Percentiles rank a stretch among this genome's conserved stretches.
phyloP scores from a whole-genome alignment of 1,284 basidiomycete genomes.

The Ustilago shanxiensis region DNA sequence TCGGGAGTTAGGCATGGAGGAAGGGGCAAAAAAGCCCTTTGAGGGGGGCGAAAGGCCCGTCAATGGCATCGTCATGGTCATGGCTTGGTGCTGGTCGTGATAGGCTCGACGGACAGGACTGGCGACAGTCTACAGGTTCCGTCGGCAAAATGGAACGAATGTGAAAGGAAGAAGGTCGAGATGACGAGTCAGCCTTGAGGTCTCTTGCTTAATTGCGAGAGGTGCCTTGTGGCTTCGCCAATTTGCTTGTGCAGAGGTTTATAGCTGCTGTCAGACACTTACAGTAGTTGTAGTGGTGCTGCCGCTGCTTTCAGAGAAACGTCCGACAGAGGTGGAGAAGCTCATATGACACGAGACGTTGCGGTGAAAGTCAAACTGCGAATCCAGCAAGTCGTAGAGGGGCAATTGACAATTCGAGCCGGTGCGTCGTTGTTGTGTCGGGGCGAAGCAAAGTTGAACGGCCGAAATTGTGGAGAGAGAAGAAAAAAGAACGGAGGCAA shows the following conservation, averaged over 20 bases:
- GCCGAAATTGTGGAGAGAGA: background rate
- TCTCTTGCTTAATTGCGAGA: background rate
- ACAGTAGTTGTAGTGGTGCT: conserved; percentile 41
- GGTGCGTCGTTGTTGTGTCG: background rate
- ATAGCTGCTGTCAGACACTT: conserved; percentile 14
- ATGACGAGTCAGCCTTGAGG: conserved; percentile 12
- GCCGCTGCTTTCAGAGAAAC: conserved; percentile 34
- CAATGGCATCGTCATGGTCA: conserved; percentile 52
- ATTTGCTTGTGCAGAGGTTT: background rate
- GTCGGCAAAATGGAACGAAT: conserved; percentile 14
- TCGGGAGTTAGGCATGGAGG: conserved; percentile 42
- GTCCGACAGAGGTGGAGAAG: conserved; percentile 36
- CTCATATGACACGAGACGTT: conserved; percentile 22
- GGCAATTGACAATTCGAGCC: background rate
- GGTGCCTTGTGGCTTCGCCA: background rate
- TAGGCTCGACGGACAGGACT: conserved; percentile 38
- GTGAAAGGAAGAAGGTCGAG: too few species aligned
- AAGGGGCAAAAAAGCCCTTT: conserved; percentile 54
- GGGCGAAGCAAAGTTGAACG: background rate
- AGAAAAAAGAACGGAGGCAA: too few species aligned
- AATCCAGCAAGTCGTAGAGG: background rate
- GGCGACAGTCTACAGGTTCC: conserved; percentile 21
- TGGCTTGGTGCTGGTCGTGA: conserved; percentile 29
- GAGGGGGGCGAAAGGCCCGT: conserved; percentile 51
- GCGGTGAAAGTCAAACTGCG: conserved; percentile 5